Evolutionary conservation across 2,329 filamentous ascomycete genomes (phyloP), one percentile per base, ranked within the genome.

Genomic region (Colletotrichum lupini): DNA sequence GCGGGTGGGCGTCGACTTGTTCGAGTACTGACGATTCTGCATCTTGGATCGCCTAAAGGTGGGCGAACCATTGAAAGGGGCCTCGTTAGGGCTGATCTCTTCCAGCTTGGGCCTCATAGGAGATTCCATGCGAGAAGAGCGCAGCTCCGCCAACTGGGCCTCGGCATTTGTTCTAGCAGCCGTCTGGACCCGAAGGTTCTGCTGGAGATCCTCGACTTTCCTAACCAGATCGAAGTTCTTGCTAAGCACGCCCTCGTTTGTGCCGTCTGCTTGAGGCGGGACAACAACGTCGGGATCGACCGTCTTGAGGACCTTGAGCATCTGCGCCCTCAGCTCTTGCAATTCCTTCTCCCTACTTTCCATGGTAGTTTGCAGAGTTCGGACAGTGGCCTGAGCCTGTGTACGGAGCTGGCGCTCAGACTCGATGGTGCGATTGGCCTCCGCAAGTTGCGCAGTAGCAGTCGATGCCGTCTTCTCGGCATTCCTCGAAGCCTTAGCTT

Each of bases 381-480:
- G 92, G 30, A 94, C 93, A 63, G 95, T 98, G 6, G 92, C 88
- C 81, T 98, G 95, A 12, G 95, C 94, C 81, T 98, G 96, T 2
- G 87, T 90, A 49, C 94, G 93, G 67, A 97, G 85, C 78, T 98
- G 95, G 61, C 94, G 90, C 82, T 98, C 96, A 1, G 95, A 95
- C 78, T 98, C 97, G 26, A 98, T 90, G 68, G 93, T 97, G 37
- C 95, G 91, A 79, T 98, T 97, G 16, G 92, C 92, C 81, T 98
- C 97, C 9, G 95, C 94, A 32, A 98, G 87, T 80, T 98, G 95
- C 26, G 93, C 90, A 7, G 92, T 94, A 72, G 93, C 89, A 46
- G 91, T 93, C 0, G 95, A 97, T 22, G 94, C 92, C 26, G 92
- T 90, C 81, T 98, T 97, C 83, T 98, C 96, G 4, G 95, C 96